A percentile compares a stretch with the other conserved stretches of the same genome.
These are phyloP conservation scores for Neurospora sp. DNA, from an alignment of 2,329 filamentous ascomycete genomes.

Conservation along the genomic window DNA sequence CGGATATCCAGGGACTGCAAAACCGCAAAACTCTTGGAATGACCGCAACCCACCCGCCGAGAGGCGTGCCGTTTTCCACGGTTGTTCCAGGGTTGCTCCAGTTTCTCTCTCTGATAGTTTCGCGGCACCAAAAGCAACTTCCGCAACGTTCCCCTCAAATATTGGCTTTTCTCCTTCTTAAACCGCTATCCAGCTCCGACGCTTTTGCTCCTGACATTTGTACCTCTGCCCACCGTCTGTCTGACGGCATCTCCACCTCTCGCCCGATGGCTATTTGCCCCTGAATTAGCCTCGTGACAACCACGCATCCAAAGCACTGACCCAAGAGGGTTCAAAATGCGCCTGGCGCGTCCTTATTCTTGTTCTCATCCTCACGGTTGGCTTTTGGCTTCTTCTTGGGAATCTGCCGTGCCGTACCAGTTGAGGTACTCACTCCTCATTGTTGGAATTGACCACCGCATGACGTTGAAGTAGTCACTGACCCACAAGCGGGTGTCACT, in stretches of 20 bases:
- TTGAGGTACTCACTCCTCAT: background rate
- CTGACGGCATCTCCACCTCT: background rate
- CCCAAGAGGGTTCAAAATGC: no score
- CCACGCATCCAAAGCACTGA: no score
- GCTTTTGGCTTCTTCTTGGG: background rate
- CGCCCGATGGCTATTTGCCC: accelerated
- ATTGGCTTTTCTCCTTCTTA: background rate
- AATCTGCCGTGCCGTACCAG: background rate
- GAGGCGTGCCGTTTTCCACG: no score
- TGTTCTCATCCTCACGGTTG: no score
- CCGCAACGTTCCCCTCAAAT: background rate
- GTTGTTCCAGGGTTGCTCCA: no score
- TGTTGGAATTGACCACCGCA: background rate
- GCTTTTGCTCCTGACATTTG: background rate
- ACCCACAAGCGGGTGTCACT: background rate
- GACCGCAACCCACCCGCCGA: background rate
- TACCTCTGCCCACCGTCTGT: background rate
- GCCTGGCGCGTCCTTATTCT: background rate
- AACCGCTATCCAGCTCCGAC: background rate
- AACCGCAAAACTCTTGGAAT: background rate
- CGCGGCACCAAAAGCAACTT: background rate
- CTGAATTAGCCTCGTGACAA: no score
- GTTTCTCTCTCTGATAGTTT: background rate
- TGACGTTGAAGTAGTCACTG: background rate
- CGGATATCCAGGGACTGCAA: no score